Evolutionary conservation across 768 basidiomycete genomes (phyloP).

Genomic region (Boletus rubropictus): DNA sequence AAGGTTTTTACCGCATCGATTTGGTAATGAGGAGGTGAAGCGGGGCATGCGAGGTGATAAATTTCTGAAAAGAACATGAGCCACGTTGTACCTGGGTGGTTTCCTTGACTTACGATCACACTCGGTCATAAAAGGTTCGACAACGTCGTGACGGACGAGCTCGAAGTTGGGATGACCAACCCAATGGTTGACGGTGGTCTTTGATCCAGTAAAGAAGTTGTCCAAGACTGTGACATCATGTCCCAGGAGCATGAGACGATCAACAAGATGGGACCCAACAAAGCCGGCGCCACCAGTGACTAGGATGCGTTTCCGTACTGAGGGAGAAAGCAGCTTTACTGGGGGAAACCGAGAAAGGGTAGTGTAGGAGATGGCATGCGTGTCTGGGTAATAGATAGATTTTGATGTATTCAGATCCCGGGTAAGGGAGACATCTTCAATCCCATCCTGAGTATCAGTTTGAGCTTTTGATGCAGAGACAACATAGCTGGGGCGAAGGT

Average conservation of each 20-base stretch:
- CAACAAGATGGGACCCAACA: constrained; percentile 96
- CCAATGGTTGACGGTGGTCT: constrained; percentile 95
- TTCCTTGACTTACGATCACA: constrained; percentile 71
- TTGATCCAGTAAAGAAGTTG: constrained; percentile 98
- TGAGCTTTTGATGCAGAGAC: constrained; percentile 36
- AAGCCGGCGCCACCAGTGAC: constrained; percentile 99
- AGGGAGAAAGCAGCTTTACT: constrained; percentile 77
- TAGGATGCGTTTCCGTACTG: constrained; percentile 79
- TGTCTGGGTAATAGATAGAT: constrained; percentile 78
- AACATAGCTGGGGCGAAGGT: constrained; percentile 78
- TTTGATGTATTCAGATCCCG: constrained; percentile 50
- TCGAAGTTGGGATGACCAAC: constrained; percentile 99
- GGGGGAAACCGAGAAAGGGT: constrained; percentile 90
- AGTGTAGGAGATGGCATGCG: constrained; percentile 83
- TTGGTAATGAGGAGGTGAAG: constrained; percentile 96
- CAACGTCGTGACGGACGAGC: constrained; percentile 94
- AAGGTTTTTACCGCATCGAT: constrained; percentile 97
- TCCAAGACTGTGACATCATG: constrained; percentile 97
- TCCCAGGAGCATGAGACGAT: constrained; percentile 94
- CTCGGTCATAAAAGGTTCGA: constrained; percentile 97
- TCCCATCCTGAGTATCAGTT: constrained; percentile 34
- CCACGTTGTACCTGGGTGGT: no score
- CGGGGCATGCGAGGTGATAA: constrained; percentile 97
- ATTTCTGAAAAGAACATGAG: constrained; percentile 55
- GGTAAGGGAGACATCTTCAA: constrained; percentile 36